phyloP scores from a whole-genome alignment of 2,329 filamentous ascomycete species.

The Xylariaceae sp. region DNA sequence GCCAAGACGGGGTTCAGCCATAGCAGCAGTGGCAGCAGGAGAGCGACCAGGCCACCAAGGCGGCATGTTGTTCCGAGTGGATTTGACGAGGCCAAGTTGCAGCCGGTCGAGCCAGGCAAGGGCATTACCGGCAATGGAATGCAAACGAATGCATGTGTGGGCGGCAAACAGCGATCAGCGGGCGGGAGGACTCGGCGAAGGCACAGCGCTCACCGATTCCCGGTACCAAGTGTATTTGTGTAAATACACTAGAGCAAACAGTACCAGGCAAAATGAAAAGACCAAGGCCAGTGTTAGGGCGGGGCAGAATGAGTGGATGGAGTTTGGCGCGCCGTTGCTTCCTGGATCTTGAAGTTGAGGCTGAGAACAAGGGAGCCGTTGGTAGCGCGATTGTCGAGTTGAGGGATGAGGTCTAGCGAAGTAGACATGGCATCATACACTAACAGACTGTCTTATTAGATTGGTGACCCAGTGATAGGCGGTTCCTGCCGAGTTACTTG shows the following conservation, averaged over 20 bases:
- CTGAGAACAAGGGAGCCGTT: background rate
- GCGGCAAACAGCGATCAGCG: too few relatives aligned
- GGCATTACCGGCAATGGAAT: conserved; percentile 36
- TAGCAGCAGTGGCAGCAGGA: conserved; percentile 33
- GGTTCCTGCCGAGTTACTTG: conserved; percentile 1
- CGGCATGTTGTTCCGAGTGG: conserved; percentile 18
- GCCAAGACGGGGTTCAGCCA: conserved; percentile 38
- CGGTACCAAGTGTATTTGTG: background rate
- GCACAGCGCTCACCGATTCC: conserved; percentile 8
- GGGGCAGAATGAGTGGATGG: background rate
- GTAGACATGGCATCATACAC: conserved; percentile 9
- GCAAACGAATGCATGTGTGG: conserved; percentile 32
- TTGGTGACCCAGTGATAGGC: background rate
- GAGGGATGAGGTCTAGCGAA: background rate
- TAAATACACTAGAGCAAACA: background rate
- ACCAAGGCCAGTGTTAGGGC: background rate
- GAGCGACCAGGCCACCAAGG: conserved; percentile 22
- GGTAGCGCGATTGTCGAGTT: background rate
- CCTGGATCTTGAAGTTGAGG: background rate
- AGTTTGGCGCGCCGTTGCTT: background rate
- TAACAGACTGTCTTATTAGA: conserved; percentile 5
- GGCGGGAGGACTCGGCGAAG: conserved; percentile 5
- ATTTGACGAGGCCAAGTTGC: conserved; percentile 25
- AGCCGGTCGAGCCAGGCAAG: conserved; percentile 35
- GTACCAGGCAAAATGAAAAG: background rate